These are phyloP conservation scores for Lasiodiplodia sp. DNA, from an alignment of 2,329 filamentous ascomycete species.

Conservation along the genomic window DNA sequence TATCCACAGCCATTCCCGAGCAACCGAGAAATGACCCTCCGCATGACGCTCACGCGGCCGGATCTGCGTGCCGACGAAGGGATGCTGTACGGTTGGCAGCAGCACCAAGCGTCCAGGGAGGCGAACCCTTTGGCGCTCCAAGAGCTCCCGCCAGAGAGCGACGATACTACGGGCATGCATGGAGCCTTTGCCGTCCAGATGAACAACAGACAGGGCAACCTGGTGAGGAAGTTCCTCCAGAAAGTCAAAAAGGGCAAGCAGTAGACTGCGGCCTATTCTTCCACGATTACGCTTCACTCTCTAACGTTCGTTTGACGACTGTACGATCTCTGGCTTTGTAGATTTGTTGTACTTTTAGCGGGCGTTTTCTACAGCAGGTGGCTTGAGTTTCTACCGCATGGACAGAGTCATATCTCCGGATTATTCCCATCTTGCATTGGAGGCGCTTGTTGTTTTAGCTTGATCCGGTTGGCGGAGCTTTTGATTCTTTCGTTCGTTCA, in stretches of 20 bases:
- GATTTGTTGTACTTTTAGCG: constrained; percentile 31
- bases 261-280: constrained; percentile 9
- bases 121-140: constrained; percentile 62
- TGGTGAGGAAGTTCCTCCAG: constrained; percentile 47
- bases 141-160: constrained; percentile 56
- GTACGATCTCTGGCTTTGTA: constrained; percentile 26
- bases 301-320: constrained; percentile 26
- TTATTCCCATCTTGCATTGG: constrained; percentile 20
- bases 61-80: constrained; percentile 81
- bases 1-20: constrained; percentile 54
- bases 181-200: constrained; percentile 55
- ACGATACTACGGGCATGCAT: constrained; percentile 55
- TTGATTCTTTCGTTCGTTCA: constrained; percentile 2
- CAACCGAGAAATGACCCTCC: constrained; percentile 89
- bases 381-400: constrained; percentile 6
- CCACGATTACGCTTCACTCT: constrained; percentile 13
- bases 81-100: constrained; percentile 74
- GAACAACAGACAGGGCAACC: constrained; percentile 39
- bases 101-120: constrained; percentile 43
- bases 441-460: constrained; percentile 13
- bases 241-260: constrained; percentile 40
- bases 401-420: constrained; percentile 10
- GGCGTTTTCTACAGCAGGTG: constrained; percentile 28
- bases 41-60: constrained; percentile 91
- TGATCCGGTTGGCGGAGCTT: constrained; percentile 5